These are phyloP conservation scores for Graphium sp. DNA, from an alignment of 2,329 filamentous ascomycete genomes.

Conservation along the genomic window DNA sequence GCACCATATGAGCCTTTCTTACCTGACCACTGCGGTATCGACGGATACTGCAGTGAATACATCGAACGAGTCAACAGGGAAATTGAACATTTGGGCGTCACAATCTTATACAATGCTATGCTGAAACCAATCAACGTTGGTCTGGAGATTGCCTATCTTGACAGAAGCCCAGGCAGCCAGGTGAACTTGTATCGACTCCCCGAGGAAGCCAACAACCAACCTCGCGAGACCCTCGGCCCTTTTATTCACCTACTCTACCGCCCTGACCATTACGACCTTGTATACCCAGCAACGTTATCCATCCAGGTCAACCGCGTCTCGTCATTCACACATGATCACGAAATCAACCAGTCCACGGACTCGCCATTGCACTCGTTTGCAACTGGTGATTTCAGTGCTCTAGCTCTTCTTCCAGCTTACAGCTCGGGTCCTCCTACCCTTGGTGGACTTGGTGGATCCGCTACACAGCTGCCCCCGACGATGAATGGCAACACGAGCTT, in stretches of 20 bases:
- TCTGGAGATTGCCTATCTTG: slow-evolving; percentile 81
- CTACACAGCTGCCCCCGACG: no score
- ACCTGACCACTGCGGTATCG: slow-evolving; percentile 35
- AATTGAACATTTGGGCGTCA: slow-evolving; percentile 81
- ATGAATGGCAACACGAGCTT: no score
- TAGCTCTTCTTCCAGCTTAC: slow-evolving; percentile 34
- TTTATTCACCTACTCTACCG: slow-evolving; percentile 45
- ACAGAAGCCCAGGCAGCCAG: slow-evolving; percentile 61
- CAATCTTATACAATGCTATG: slow-evolving; percentile 59
- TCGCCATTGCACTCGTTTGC: slow-evolving; percentile 25
- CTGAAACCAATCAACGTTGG: slow-evolving; percentile 64
- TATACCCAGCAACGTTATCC: slow-evolving; percentile 47
- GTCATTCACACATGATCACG: slow-evolving; percentile 25
- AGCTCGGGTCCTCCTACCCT: slow-evolving; percentile 17
- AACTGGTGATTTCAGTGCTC: slow-evolving; percentile 21
- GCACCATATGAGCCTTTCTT: slow-evolving; percentile 60
- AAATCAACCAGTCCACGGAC: slow-evolving; percentile 21
- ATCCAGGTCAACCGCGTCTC: slow-evolving; percentile 37
- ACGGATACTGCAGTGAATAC: slow-evolving; percentile 49
- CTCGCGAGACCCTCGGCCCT: slow-evolving; percentile 23
- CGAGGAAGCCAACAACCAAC: slow-evolving; percentile 29
- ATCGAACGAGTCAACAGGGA: slow-evolving; percentile 66
- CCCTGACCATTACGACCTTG: slow-evolving; percentile 83
- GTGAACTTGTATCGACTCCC: slow-evolving; percentile 58
- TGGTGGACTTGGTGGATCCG: no score